Evolutionary conservation across 306 rosid species (phyloP), one percentile per base, ranked within the genome.

Genomic region (Carpinus viminea): DNA sequence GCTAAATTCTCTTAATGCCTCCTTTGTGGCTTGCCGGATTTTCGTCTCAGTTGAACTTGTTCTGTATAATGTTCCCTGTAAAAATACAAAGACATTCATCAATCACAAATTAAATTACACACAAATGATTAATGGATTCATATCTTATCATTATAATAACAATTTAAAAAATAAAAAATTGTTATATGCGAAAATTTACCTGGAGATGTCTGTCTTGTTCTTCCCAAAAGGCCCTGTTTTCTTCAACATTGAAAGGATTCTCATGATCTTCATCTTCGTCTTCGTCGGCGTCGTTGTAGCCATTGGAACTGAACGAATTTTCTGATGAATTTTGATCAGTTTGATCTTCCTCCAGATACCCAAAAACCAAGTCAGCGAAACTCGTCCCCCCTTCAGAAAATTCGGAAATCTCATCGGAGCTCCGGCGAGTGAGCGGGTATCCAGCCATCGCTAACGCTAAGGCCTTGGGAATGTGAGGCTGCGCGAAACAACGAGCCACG

Each of bases 141-240:
- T 8, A 21, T 31, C 45, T 41, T 5, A 41, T 6, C 8, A 1
- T 5, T 41, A 41, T 41, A 6, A 41, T 5, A 41, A 41, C 6
- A 41, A 24, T 24, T 41, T 5, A 41, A 6, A 41, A 38, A 24
- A 17, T 8, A 28, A 65, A 45, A 66, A 6, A 4, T 3, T 26
- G 4, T 24, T 50, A 4, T 10, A 7, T 16, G 54, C 34, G 54
- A 69, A 26, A 64, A 16, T 46, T 17, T 81, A 92, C 98, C 92
- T 85, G 86, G 18, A 94, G 90, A 79, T 84, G 84, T 10, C 84
- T 85, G 1, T 80, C 73, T 47, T 94, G 94, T 75, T 89, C 85
- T 34, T 85, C 87, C 98, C 98, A 94, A 64, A 88, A 94, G 56
- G 77, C 76, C 74, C 80, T 83, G 68, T 68, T 76, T 70, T 81